These are phyloP conservation scores for Fraxinus pennsylvanica DNA, from an alignment of 257 asterid genomes.

Conservation along the genomic window DNA sequence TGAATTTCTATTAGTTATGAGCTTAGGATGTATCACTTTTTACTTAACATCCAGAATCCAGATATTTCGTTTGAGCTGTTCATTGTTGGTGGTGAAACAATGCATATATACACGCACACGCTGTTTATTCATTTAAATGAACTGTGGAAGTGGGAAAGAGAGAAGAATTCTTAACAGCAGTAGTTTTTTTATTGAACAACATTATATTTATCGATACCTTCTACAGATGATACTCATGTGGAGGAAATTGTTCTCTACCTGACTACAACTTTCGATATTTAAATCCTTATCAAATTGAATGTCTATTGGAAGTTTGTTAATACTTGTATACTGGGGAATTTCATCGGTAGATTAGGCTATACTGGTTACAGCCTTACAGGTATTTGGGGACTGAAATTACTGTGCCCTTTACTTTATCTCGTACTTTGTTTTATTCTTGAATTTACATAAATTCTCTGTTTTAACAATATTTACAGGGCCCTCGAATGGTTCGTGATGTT, in stretches of 20 bases:
- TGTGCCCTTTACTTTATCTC: not conserved
- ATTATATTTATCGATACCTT: not conserved
- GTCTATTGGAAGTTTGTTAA: not conserved
- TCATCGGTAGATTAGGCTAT: not conserved
- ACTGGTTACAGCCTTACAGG: not conserved
- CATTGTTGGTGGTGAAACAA: not conserved
- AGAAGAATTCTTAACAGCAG: not conserved
- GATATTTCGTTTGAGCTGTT: not conserved
- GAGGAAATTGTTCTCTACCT: not conserved
- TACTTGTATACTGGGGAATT: not conserved
- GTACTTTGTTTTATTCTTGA: not conserved
- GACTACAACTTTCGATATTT: not conserved
- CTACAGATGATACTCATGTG: not conserved
- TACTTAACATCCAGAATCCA: not conserved
- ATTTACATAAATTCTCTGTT: not conserved
- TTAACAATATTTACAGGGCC: slow-evolving; percentile 53
- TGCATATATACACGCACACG: not conserved
- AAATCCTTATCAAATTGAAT: not conserved
- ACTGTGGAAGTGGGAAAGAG: not conserved
- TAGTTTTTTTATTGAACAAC: not conserved
- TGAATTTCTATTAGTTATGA: not conserved
- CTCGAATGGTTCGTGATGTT: slow-evolving; percentile 85
- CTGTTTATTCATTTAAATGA: not conserved
- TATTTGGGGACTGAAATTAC: slow-evolving; percentile 1
- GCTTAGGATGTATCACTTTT: not conserved